Evolutionary conservation across 2,329 filamentous ascomycete species (phyloP), one percentile per base, ranked within the genome.

Genomic region (Curvularia verruculosa): DNA sequence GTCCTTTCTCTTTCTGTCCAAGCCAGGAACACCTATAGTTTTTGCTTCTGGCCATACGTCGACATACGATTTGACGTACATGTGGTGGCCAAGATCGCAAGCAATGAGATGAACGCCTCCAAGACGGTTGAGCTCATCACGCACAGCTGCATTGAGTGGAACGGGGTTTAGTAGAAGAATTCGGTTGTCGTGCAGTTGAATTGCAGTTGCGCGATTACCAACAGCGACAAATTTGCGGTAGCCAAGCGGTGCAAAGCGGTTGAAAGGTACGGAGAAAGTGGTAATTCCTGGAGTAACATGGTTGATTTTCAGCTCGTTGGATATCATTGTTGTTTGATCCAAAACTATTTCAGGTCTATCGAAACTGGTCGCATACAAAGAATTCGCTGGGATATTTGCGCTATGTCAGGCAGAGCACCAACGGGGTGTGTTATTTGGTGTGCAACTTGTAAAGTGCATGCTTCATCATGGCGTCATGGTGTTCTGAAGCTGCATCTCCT

Each of bases 141-240:
- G 53, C 21, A 63, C 47, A 12, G 43, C 41, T 10, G 54, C 37
- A 21, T 57, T 47, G 18, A 66, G 47, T 2, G 37, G 61, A 21
- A 63, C 47, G 0, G 61, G 63, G 5, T 66, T 66, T 10, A 63
- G 53, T 2, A 66, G 54, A 1, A 66, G 44, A 6, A 60, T 53
- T 2, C 44, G 54, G 10, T 43, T 34, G 23, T 56, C 56, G 5
- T 55, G 40, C 1, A 66, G 47, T 12, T 40, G 57, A n/a, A 66
- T 55, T 5, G 61, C 59, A 3, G 61, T 64, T 8, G 57, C 55
- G 2, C 63, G 63, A 29, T 66, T 66, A 36, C 61, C 63, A 1
- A 66, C 63, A 1, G 63, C 63, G 10, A 64, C 57, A 7, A 66
- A 66, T 1, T 60, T 58, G 37, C 63, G 57, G 13, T 56, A 58